Evolutionary conservation across 768 basidiomycete species (phyloP).

Genomic region (Trametes meyenii): DNA sequence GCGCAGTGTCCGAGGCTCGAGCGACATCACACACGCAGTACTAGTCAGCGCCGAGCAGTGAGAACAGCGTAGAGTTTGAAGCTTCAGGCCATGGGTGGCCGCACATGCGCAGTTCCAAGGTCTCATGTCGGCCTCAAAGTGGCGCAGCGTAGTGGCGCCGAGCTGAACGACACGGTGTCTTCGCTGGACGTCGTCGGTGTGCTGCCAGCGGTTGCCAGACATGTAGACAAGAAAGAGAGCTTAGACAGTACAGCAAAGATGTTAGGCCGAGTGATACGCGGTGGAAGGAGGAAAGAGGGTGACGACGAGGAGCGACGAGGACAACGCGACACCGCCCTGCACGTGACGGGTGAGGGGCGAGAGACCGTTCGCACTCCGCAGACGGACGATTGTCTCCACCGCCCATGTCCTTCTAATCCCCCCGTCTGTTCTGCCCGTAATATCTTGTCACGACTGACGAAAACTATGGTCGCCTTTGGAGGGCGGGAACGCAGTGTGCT

Average conservation of each 20-base stretch:
- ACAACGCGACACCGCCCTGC: neutral
- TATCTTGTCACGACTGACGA: neutral
- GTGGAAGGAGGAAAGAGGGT: neutral
- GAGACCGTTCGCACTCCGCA: constrained; percentile 4
- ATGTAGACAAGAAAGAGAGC: neutral
- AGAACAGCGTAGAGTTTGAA: no score
- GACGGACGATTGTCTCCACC: constrained; percentile 3
- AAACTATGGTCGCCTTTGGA: neutral
- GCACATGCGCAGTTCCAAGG: neutral
- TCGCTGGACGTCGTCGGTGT: neutral
- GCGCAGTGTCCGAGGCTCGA: no score
- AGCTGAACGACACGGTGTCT: neutral
- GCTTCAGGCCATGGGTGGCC: neutral
- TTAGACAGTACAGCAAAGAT: neutral
- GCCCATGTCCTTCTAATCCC: neutral
- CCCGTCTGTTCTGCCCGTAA: neutral
- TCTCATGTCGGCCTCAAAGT: neutral
- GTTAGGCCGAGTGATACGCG: no score
- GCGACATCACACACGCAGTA: no score
- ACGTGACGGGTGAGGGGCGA: neutral
- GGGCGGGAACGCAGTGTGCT: no score
- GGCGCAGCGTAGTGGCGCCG: neutral
- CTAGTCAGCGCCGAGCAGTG: no score
- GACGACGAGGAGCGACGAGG: neutral
- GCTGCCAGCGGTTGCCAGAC: neutral